Conservation (phyloP, 164 flowering plant species). For the Kingdonia uniflora region DNA sequence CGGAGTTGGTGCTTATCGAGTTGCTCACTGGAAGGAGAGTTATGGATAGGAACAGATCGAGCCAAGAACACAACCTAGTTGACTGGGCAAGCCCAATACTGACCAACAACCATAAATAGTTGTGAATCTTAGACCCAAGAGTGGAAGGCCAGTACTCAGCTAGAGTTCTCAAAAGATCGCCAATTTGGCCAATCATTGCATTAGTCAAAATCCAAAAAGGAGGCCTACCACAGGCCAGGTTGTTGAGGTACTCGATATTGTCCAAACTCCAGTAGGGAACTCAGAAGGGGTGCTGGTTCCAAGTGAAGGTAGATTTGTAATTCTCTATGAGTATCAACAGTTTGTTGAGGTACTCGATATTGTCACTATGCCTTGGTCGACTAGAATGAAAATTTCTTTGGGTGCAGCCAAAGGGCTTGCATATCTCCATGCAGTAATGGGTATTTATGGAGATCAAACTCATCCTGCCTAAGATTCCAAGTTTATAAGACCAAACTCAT, state of each 20-base stretch:
- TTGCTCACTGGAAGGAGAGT: slow-evolving; percentile 84
- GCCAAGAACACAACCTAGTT: slow-evolving; percentile 84
- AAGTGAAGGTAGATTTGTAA: not conserved
- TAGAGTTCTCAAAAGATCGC: slow-evolving; percentile 57
- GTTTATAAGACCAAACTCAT: no score
- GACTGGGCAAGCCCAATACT: slow-evolving; percentile 93
- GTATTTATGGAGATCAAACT: no score
- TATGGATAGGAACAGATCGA: slow-evolving; percentile 80
- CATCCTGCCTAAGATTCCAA: no score
- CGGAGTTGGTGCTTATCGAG: slow-evolving; percentile 94
- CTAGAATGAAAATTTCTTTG: no score
- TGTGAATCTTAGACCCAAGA: slow-evolving; percentile 75
- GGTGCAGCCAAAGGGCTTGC: no score
- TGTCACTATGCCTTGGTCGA: no score
- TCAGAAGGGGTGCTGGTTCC: slow-evolving; percentile 18
- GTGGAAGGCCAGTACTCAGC: slow-evolving; percentile 75
- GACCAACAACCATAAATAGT: slow-evolving; percentile 54
- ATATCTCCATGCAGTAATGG: no score
- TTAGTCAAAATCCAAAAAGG: slow-evolving; percentile 88
- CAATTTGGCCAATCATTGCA: slow-evolving; percentile 75
- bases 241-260: slow-evolving; percentile 58
- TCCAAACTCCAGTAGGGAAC: slow-evolving; percentile 26
- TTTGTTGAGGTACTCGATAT: no score
- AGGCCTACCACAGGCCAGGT: slow-evolving; percentile 83
- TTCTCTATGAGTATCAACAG: slow-evolving; percentile 14